Evolutionary conservation across 306 rosid genomes (phyloP).

Genomic region (Fragaria iinumae): DNA sequence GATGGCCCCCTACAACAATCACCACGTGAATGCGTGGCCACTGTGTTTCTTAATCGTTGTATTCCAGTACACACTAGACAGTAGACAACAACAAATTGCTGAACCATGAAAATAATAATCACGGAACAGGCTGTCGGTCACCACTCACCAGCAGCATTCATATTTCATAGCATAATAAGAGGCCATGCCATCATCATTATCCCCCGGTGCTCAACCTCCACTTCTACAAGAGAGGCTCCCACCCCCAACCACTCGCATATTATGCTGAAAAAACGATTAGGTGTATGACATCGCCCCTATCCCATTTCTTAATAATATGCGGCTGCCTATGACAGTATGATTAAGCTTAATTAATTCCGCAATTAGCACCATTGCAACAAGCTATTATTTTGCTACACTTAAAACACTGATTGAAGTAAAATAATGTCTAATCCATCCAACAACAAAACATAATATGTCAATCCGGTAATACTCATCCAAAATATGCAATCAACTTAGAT

Average conservation of each 20-base stretch:
- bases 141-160: not conserved
- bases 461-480: not conserved
- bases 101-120: not conserved
- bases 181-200: not conserved
- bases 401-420: not conserved
- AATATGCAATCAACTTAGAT: not conserved
- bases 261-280: not conserved
- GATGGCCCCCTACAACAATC: not conserved
- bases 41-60: not conserved
- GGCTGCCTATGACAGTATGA: not conserved
- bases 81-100: not conserved
- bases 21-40: conserved; percentile 5
- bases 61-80: not conserved
- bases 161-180: not conserved
- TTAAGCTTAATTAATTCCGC: not conserved
- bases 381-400: not conserved
- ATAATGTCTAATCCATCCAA: not conserved
- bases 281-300: not conserved
- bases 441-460: not conserved
- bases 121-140: not conserved
- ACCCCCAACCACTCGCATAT: not conserved
- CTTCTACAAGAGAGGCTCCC: not conserved
- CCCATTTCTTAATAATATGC: not conserved
- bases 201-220: not conserved
- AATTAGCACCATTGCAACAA: not conserved